Conservation (phyloP, 1,139 yeast genomes). For the Geotrichum aggregatum region DNA sequence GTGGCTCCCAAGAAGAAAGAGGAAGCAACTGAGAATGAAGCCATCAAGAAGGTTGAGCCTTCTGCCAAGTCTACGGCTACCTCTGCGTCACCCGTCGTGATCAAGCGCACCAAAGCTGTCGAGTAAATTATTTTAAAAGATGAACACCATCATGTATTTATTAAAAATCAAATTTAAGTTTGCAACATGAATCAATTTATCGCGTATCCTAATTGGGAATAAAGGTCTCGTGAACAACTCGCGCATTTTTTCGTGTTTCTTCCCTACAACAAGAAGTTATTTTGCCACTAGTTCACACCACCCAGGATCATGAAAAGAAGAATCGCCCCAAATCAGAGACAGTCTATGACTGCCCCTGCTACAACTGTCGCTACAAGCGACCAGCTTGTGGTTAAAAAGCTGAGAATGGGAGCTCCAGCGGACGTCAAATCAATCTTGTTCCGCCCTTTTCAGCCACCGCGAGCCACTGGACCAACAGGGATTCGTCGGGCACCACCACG, state of each 20-base stretch:
- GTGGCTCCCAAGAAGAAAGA: constrained; percentile 23
- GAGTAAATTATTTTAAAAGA: constrained; percentile 9
- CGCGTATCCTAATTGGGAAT: constrained; percentile 10
- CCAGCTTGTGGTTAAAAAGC: constrained; percentile 1
- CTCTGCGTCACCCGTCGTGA: constrained; percentile 26
- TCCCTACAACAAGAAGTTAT: background rate
- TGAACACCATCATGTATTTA: background rate
- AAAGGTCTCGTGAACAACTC: constrained; percentile 5
- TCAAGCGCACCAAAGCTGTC: constrained; percentile 26
- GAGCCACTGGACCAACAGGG: constrained; percentile 18
- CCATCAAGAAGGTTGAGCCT: constrained; percentile 2
- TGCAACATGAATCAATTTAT: background rate
- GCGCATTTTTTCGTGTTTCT: constrained; percentile 9
- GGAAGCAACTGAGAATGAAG: no score
- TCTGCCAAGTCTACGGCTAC: constrained; percentile 23
- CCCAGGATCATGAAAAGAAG: constrained; percentile 6
- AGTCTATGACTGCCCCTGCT: constrained; percentile 4
- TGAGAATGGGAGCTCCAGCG: background rate
- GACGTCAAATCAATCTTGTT: constrained; percentile 3
- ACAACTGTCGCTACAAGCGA: background rate
- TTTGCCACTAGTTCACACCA: background rate
- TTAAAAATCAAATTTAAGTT: background rate
- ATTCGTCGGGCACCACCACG: constrained; percentile 10
- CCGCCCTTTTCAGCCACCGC: constrained; percentile 4
- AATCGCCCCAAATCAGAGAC: constrained; percentile 11